Evolutionary conservation across 2,329 filamentous ascomycete species (phyloP).

Genomic region (Nothopassalora personata): DNA sequence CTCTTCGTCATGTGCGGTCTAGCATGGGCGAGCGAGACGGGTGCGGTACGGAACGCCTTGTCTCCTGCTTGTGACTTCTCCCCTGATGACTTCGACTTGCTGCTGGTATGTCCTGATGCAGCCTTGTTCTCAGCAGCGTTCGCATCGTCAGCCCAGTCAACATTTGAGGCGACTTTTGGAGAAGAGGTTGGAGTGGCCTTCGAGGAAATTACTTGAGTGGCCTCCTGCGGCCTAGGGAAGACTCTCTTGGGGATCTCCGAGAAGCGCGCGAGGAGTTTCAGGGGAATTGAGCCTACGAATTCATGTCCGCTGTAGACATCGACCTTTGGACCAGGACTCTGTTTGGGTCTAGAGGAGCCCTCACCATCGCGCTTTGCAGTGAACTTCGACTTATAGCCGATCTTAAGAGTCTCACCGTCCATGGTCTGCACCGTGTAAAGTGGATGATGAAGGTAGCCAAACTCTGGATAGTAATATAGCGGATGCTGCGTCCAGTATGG

Average conservation of each 20-base stretch:
- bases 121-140: neutral
- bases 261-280: conserved; percentile 10
- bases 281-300: conserved; percentile 9
- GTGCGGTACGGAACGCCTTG: neutral
- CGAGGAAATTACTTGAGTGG: neutral
- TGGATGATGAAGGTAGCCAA: conserved; percentile 3
- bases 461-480: conserved; percentile 8
- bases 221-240: neutral
- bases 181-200: neutral
- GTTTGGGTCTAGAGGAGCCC: neutral
- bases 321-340: conserved; percentile 1
- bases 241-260: conserved; percentile 5
- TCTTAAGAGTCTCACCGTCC: conserved; percentile 1
- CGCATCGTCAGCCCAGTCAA: neutral
- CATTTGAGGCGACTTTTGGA: neutral
- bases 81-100: neutral
- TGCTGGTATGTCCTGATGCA: neutral
- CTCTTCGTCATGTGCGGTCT: neutral
- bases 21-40: neutral
- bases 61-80: neutral
- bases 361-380: neutral
- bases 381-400: conserved; percentile 3
- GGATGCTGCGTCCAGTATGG: conserved; percentile 9
- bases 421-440: conserved; percentile 3
- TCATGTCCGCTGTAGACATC: conserved; percentile 8